Evolutionary conservation across 164 flowering plant genomes (phyloP).

Genomic region (Berberis thunbergii): DNA sequence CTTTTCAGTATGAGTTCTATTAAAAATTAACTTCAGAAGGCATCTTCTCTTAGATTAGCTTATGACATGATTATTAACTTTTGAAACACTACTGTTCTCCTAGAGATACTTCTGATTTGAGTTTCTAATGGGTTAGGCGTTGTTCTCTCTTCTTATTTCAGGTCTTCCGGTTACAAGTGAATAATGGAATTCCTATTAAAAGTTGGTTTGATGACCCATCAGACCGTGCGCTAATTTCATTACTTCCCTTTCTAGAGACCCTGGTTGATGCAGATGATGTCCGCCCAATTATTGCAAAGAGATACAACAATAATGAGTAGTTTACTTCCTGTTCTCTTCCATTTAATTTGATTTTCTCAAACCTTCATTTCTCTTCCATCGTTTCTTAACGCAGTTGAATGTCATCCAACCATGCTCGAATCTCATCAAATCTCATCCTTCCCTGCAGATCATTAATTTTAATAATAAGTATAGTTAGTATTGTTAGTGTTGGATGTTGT

Average conservation of each 20-base stretch:
- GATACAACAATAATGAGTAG: constrained; percentile 75
- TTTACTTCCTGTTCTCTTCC: constrained; percentile 10
- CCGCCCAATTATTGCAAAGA: constrained; percentile 85
- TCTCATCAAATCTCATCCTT: constrained; percentile 9
- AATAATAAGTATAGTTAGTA: constrained; percentile 16
- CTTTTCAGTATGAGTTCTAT: too few relatives aligned
- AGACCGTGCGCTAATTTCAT: constrained; percentile 50
- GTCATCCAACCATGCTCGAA: constrained; percentile 2
- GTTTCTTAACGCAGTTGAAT: constrained; percentile 12
- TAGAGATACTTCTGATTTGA: neutral
- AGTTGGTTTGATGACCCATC: constrained; percentile 91
- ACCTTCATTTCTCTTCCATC: constrained; percentile 8
- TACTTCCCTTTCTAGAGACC: constrained; percentile 74
- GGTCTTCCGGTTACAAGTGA: constrained; percentile 90
- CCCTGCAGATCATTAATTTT: constrained; percentile 12
- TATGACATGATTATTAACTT: too few relatives aligned
- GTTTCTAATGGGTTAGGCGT: constrained; percentile 4
- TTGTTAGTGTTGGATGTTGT: neutral
- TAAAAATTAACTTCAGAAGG: too few relatives aligned
- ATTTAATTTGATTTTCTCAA: constrained; percentile 15
- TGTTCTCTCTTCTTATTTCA: constrained; percentile 32
- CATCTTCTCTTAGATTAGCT: too few relatives aligned
- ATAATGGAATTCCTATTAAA: constrained; percentile 89
- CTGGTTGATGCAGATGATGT: constrained; percentile 81
- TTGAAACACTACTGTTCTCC: too few relatives aligned